Conservation (phyloP, 2,329 filamentous ascomycete species). For the Apiospora arundinis region DNA sequence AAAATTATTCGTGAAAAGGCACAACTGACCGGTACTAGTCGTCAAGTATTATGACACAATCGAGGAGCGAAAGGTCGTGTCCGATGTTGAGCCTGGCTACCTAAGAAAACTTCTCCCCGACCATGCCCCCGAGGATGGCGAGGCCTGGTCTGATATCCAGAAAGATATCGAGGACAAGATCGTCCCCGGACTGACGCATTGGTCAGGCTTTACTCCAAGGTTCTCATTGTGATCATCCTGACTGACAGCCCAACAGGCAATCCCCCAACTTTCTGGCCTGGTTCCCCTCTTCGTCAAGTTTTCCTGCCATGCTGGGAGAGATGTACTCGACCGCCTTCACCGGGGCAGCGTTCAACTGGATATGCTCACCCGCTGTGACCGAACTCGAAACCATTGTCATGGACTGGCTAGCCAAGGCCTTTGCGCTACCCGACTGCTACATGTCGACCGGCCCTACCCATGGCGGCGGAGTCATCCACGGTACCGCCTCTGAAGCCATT, state of each 20-base stretch:
- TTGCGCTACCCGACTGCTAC: slow-evolving; percentile 76
- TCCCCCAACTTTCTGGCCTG: slow-evolving; percentile 96
- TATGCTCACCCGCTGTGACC: slow-evolving; percentile 89
- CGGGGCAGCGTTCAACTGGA: slow-evolving; percentile 95
- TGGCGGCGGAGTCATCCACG: slow-evolving; percentile 94
- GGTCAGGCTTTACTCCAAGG: slow-evolving; percentile 47
- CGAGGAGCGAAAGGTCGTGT: slow-evolving; percentile 72
- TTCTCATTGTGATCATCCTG: slow-evolving; percentile 1
- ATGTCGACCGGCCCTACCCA: slow-evolving; percentile 71
- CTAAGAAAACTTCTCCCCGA: slow-evolving; percentile 78
- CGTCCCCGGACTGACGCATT: slow-evolving; percentile 91
- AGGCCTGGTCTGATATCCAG: slow-evolving; percentile 80
- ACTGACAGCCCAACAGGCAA: slow-evolving; percentile 58
- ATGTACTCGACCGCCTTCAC: slow-evolving; percentile 90
- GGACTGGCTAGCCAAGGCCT: slow-evolving; percentile 84
- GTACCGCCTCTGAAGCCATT: slow-evolving; percentile 86
- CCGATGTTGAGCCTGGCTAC: slow-evolving; percentile 84
- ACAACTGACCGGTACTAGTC: slow-evolving; percentile 57
- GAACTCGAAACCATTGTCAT: slow-evolving; percentile 93
- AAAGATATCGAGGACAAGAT: slow-evolving; percentile 85
- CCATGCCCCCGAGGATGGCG: slow-evolving; percentile 68
- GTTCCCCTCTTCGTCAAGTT: slow-evolving; percentile 84
- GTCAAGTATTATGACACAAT: slow-evolving; percentile 84
- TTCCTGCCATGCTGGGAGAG: slow-evolving; percentile 86
- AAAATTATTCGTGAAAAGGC: neutral